Percentiles rank a stretch among this genome's conserved stretches.
Evolutionary conservation across 2,329 filamentous ascomycete genomes (phyloP).

Genomic region (Cordyceps militaris): DNA sequence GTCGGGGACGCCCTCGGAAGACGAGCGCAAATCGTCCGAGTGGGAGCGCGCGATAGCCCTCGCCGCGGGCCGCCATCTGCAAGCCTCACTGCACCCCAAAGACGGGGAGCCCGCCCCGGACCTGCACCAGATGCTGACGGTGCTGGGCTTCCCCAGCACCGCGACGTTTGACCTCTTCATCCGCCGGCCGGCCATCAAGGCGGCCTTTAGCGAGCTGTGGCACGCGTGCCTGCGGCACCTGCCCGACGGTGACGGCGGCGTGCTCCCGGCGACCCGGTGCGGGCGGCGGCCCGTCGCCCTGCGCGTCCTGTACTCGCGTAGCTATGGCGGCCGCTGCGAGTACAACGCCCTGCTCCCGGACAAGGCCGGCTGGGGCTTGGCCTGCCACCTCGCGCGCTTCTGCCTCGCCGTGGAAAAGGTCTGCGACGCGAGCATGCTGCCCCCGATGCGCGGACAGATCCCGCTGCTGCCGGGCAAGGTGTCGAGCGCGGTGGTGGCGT

Average conservation of each 20-base stretch:
- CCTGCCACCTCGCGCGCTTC: background rate
- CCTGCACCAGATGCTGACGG: background rate
- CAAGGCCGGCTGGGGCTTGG: background rate
- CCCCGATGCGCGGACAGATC: conserved; percentile 8
- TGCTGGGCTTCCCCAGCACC: conserved; percentile 2
- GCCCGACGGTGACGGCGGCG: background rate
- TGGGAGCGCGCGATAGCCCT: background rate
- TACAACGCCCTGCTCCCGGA: background rate
- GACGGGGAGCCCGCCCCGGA: no score
- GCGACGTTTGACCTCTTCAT: background rate
- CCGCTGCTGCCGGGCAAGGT: background rate
- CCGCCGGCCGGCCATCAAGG: background rate
- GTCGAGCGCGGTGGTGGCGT: background rate
- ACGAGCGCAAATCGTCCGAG: background rate
- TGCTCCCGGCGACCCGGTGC: background rate
- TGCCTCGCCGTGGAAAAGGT: background rate
- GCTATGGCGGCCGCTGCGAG: background rate
- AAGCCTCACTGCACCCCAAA: background rate
- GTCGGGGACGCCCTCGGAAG: background rate
- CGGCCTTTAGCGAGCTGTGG: conserved; percentile 7
- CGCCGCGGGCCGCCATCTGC: background rate
- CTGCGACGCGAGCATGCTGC: background rate
- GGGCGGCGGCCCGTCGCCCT: background rate
- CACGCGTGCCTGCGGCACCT: background rate
- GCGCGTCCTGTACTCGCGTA: conserved; percentile 6